Conservation (phyloP, 345 rosid genomes). For the Brassica carinata region DNA sequence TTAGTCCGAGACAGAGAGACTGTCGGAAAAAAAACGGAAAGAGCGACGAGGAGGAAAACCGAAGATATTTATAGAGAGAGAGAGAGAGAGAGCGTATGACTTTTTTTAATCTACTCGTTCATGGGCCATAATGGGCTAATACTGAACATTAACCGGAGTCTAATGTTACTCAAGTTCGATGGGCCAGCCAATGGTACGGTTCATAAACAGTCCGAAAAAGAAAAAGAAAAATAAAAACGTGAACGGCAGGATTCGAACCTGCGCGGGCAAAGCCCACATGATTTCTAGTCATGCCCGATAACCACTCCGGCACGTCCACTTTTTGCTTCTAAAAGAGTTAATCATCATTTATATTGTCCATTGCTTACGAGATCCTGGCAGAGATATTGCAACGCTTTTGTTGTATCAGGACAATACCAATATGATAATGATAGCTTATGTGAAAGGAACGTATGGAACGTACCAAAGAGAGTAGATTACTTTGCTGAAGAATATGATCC, state of each 20-base stretch:
- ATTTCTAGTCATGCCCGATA: constrained; percentile 77
- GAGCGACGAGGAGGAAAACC: constrained; percentile 4
- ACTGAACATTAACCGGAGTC: neutral
- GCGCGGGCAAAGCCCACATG: constrained; percentile 51
- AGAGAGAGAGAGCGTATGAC: too few species aligned
- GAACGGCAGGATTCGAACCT: constrained; percentile 81
- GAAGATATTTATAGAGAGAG: constrained; percentile 12
- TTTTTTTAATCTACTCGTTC: too few species aligned
- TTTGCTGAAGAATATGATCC: neutral
- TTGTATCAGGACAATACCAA: neutral
- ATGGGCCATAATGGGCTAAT: constrained; percentile 27
- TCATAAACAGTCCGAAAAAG: neutral
- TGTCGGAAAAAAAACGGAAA: neutral
- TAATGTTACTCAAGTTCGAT: neutral
- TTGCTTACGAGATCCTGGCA: neutral
- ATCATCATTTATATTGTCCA: too few species aligned
- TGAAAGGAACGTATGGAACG: neutral
- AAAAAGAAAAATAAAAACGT: neutral
- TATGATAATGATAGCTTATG: neutral
- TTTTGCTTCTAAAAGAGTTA: neutral
- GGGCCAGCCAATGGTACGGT: neutral
- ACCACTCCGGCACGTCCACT: constrained; percentile 47
- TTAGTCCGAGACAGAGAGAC: constrained; percentile 10
- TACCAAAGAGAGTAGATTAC: neutral
- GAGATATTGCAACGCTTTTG: neutral